Evolutionary conservation across 2,329 filamentous ascomycete genomes (phyloP), one percentile per base, ranked within the genome.

Genomic region (Microdochium paspali): DNA sequence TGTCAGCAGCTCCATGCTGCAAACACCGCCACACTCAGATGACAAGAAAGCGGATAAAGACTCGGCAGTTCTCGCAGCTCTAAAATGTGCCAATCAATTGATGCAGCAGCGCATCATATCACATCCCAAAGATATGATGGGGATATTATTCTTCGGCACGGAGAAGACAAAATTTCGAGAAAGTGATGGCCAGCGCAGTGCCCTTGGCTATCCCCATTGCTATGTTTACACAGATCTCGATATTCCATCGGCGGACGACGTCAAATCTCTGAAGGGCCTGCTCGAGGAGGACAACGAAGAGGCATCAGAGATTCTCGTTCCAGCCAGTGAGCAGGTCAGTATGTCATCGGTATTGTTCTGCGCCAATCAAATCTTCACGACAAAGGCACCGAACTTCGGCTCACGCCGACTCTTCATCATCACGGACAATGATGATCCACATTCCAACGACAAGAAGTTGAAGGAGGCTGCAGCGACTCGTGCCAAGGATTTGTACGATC

Each of bases 61-160:
- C 58, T 90, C 86, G 42, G 82, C 91, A 3, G 75, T 89, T 1
- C 76, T 84, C 46, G 90, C 91, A 15, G 90, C 93, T 3, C 69
- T 98, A 45, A 95, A 95, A 73, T 96, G 89, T 58, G 93, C 91
- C 49, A 95, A 95, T 60, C 82, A 89, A 60, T 74, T 98, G 46
- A 96, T 98, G 88, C 89, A 97, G 68, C 91, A 97, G 69, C 88
- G 93, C 57, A 97, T 98, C 65, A 97, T 98, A 57, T 91, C 91
- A 3, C 91, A 90, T 51, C 93, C 93, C 1, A 90, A 85, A 60
- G 93, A 98, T 52, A 94, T 96, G 87, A 96, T 98, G 79, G 90
- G 91, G 2, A 85, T 98, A 24, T 65, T 98, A 31, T 73, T 98
- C 1, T 98, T 94, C 61, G 90, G 90, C 9, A 98, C 93, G 0